phyloP scores from a whole-genome alignment of 768 basidiomycete genomes.

The Dioszegia aurantiaca region DNA sequence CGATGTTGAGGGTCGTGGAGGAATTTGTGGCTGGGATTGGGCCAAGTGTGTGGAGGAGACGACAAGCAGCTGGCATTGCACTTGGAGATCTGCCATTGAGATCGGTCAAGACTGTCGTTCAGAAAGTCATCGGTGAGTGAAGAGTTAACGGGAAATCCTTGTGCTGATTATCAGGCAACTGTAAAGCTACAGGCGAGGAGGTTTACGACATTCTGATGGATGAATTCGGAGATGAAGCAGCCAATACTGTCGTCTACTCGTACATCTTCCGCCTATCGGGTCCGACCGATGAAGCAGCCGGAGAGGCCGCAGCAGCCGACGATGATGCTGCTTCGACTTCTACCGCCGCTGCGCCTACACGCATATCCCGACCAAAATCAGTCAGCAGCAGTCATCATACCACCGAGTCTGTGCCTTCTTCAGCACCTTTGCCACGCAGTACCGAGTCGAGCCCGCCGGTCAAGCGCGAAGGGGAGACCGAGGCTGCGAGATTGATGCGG shows the following conservation, averaged over 20 bases:
- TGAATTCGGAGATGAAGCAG: slow-evolving; percentile 72
- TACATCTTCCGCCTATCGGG: slow-evolving; percentile 18
- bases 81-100: slow-evolving; percentile 96
- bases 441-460: slow-evolving; percentile 48
- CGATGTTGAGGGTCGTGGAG: slow-evolving; percentile 87
- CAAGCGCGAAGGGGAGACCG: slow-evolving; percentile 57
- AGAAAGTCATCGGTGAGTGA: slow-evolving; percentile 92
- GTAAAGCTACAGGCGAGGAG: slow-evolving; percentile 53
- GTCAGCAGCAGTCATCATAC: slow-evolving; percentile 5
- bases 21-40: slow-evolving; percentile 88
- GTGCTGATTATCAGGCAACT: slow-evolving; percentile 52
- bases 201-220: slow-evolving; percentile 85
- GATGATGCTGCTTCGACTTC: slow-evolving; percentile 17
- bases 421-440: background rate
- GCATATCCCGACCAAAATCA: slow-evolving; percentile 5
- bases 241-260: slow-evolving; percentile 31
- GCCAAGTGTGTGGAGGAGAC: slow-evolving; percentile 91
- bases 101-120: slow-evolving; percentile 97
- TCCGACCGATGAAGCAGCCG: background rate
- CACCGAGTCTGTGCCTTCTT: background rate
- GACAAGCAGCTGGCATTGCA: slow-evolving; percentile 85
- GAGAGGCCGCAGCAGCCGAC: slow-evolving; percentile 56
- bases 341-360: background rate
- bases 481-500: slow-evolving; percentile 73
- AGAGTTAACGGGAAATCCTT: too few species aligned